Percentiles rank a stretch among this genome's conserved stretches.
Conservation (phyloP, 2,329 filamentous ascomycete species). For the Phaeosphaeria sp. region DNA sequence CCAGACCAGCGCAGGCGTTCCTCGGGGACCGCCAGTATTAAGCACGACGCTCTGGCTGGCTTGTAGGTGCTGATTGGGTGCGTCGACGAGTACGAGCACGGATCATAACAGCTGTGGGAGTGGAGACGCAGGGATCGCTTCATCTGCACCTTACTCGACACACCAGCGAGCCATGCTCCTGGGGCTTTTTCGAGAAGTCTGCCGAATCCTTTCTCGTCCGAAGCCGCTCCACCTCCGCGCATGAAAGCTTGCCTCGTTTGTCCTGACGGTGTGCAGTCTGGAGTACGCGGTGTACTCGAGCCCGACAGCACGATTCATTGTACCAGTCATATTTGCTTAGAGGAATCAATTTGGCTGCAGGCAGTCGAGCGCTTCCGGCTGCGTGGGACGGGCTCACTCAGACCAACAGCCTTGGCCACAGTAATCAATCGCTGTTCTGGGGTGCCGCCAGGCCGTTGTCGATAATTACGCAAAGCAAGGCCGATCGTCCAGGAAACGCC, state of each 20-base stretch:
- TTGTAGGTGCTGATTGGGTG: constrained; percentile 35
- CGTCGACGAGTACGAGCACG: constrained; percentile 23
- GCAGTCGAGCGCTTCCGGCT: constrained; percentile 15
- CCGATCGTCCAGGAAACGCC: constrained; percentile 23
- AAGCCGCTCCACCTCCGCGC: constrained; percentile 13
- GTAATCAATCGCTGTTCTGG: constrained; percentile 24
- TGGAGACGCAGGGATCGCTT: constrained; percentile 25
- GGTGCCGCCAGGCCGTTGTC: constrained; percentile 26
- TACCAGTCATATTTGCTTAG: background rate
- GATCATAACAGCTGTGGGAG: constrained; percentile 27
- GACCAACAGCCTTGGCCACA: constrained; percentile 25
- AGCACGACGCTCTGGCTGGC: constrained; percentile 29
- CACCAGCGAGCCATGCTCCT: constrained; percentile 26
- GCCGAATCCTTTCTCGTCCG: constrained; percentile 27
- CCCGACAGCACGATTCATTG: background rate
- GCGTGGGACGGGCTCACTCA: constrained; percentile 30
- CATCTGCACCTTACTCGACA: constrained; percentile 40
- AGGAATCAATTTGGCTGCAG: constrained; percentile 2
- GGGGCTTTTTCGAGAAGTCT: constrained; percentile 35
- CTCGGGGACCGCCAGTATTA: constrained; percentile 42
- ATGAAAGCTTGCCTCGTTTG: background rate
- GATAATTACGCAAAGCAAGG: constrained; percentile 23
- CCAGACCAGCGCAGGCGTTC: constrained; percentile 1
- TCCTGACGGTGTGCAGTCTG: background rate
- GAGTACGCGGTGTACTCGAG: background rate